These are phyloP conservation scores for Colletotrichum sp. DNA, from an alignment of 2,329 filamentous ascomycete genomes.

Conservation along the genomic window DNA sequence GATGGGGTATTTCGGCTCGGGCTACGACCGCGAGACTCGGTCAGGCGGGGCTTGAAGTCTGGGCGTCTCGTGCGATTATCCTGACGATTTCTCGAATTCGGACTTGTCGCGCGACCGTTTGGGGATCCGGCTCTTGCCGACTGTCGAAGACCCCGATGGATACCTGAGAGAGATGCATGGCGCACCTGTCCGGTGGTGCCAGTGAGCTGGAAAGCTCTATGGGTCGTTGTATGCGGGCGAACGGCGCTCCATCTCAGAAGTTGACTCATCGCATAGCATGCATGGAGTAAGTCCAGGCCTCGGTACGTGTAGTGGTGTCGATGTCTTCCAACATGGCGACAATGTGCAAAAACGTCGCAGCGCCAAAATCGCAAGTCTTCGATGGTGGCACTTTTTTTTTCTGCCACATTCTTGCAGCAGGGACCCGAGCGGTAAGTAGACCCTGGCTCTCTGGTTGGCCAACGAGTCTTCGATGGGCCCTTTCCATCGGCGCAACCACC, in stretches of 20 bases:
- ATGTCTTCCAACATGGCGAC: background rate
- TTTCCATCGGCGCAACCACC: background rate
- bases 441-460: background rate
- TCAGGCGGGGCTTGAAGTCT: constrained; percentile 23
- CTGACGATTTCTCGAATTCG: background rate
- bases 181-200: background rate
- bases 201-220: background rate
- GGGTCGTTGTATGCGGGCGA: background rate
- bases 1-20: background rate
- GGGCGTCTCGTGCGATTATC: background rate
- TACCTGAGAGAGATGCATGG: constrained; percentile 61
- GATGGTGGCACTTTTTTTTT: constrained; percentile 14
- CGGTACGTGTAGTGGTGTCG: background rate
- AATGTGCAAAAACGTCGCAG: background rate
- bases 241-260: constrained; percentile 9
- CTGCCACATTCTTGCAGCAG: constrained; percentile 8
- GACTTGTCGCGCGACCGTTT: background rate
- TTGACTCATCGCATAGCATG: constrained; percentile 23
- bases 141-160: constrained; percentile 68
- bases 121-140: constrained; percentile 36
- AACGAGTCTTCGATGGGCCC: background rate
- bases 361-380: background rate
- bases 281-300: background rate
- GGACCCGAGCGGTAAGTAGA: constrained; percentile 8
- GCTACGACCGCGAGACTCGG: background rate